Percentiles rank a stretch among this genome's conserved stretches.
Conservation (phyloP, 805 yeast species). For the Yueomyces sp. region DNA sequence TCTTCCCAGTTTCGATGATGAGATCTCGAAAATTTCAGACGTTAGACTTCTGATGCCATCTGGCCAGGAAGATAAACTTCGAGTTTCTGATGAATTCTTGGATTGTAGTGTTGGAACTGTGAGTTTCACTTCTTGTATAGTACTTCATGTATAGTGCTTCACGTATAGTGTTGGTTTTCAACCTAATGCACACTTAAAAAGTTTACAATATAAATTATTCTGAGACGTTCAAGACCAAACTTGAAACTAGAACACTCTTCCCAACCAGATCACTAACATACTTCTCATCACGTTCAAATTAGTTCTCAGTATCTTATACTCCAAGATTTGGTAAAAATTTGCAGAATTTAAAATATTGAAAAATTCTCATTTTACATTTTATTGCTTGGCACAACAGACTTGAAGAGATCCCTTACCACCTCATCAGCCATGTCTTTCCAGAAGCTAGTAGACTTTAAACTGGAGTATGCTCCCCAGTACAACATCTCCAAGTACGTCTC, state of each 20-base stretch:
- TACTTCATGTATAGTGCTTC: no score
- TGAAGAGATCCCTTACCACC: neutral
- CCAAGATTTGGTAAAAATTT: neutral
- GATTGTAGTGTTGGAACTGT: no score
- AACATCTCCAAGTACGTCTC: conserved; percentile 67
- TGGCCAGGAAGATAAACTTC: conserved; percentile 15
- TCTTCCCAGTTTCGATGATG: conserved; percentile 10
- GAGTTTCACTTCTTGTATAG: no score
- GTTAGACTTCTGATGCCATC: conserved; percentile 26
- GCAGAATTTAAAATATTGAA: neutral
- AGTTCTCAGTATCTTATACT: neutral
- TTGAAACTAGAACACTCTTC: no score
- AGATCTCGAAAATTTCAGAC: conserved; percentile 20
- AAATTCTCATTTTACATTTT: neutral
- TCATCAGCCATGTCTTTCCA: conserved; percentile 23
- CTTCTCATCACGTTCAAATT: no score
- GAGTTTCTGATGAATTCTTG: neutral
- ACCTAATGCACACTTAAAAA: no score
- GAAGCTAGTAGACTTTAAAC: conserved; percentile 38
- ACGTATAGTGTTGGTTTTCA: no score
- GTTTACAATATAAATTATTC: no score
- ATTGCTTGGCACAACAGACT: neutral
- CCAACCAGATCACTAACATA: no score
- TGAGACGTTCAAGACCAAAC: no score
- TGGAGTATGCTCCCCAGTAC: conserved; percentile 61